Evolutionary conservation across 345 rosid species (phyloP).

Genomic region (Moringa oleifera): DNA sequence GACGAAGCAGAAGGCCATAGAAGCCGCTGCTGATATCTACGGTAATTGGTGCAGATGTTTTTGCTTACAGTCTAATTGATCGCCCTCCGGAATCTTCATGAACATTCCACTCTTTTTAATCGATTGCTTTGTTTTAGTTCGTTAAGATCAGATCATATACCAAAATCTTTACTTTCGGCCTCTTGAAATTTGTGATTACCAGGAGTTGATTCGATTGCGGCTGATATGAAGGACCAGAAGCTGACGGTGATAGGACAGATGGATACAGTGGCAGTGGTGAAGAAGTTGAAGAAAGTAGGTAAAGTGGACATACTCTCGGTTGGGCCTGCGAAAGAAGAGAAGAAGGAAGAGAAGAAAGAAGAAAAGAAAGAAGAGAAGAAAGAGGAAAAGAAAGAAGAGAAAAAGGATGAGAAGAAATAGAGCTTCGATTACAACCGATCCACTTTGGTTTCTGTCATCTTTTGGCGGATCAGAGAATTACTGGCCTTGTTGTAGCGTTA

Average conservation of each 20-base stretch:
- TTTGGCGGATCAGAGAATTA: too few relatives aligned
- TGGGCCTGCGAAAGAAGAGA: conserved; percentile 92
- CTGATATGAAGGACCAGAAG: conserved; percentile 86
- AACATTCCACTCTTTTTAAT: too few relatives aligned
- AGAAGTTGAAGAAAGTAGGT: conserved; percentile 88
- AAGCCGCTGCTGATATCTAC: conserved; percentile 81
- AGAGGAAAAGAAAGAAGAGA: conserved; percentile 40
- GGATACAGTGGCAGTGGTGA: conserved; percentile 83
- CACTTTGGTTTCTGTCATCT: background rate
- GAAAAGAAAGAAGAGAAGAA: conserved; percentile 49
- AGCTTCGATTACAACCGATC: background rate
- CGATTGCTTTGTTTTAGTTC: background rate
- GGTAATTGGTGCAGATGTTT: conserved; percentile 28
- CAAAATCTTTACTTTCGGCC: too few relatives aligned
- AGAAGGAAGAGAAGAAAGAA: conserved; percentile 65
- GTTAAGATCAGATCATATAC: too few relatives aligned
- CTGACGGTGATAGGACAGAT: conserved; percentile 77
- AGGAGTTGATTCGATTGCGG: conserved; percentile 91
- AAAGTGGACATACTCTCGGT: conserved; percentile 85
- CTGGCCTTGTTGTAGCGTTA: too few relatives aligned
- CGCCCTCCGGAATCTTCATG: too few relatives aligned
- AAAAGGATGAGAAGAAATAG: conserved; percentile 16
- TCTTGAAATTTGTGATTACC: background rate
- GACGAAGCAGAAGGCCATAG: conserved; percentile 86
- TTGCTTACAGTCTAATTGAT: too few relatives aligned